Base-by-base conservation (phyloP, 306 rosid species). In the Glycine tomentella region DNA sequence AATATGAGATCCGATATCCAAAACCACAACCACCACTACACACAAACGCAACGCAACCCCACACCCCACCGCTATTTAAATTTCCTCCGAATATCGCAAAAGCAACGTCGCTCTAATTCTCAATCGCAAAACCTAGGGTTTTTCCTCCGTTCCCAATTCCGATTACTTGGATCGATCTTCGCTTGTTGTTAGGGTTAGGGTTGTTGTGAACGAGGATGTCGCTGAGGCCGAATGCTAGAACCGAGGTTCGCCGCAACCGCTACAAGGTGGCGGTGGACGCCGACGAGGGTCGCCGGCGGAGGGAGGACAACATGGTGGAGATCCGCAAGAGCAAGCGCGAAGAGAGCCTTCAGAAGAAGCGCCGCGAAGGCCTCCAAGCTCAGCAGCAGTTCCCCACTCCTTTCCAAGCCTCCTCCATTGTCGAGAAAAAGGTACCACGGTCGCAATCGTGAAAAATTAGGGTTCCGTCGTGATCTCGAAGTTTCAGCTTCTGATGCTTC, bases 261-360 rank as follows among this genome's bases (percentile, higher is more conserved):
- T 94, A 94, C 90, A 94, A 94, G 90, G 97, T 90, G 71, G 89
- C 95, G 6, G 98, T 94, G 40, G 97, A 92, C 67, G 97, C 98
- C 33, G 98, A 94, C 4, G 98, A 94, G 78, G 97, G 98, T 12
- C 98, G 98, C 68, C 88, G 98, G 48, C 48, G 98, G 80, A 84
- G 98, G 63, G 98, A 94, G 85, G 98, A 94, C 83, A 90, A 92
- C 76, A 86, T 92, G 94, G 98, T 92, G 8, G 98, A 94, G 97
- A 94, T 94, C 91, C 94, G 98, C 0, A 94, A 94, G 89, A 94
- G 85, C 82, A 94, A 92, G 86, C 90, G 98, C 16, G 98, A 94
- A 67, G 98, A 94, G 84, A 94, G 97, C 81, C 88, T 94, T 73
- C 87, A 66, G 80, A 94, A 94, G 91, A 94, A 94, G 88, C 95